These are phyloP conservation scores for Pythium rishiriense DNA, from an alignment of 352 stramenopile genomes.

Conservation along the genomic window DNA sequence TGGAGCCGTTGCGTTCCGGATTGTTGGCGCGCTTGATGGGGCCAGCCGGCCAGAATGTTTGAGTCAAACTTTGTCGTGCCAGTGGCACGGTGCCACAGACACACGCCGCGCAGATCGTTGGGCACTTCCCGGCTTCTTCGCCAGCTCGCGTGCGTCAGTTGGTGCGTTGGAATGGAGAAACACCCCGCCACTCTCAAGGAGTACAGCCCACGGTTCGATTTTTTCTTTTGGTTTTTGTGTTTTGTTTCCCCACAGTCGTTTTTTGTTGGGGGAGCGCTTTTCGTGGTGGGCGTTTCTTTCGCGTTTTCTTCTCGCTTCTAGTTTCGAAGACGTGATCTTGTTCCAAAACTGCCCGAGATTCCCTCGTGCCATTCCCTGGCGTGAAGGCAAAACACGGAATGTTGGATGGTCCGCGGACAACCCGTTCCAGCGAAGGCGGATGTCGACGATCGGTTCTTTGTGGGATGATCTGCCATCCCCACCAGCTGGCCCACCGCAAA, in stretches of 20 bases:
- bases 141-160: slow-evolving; percentile 9
- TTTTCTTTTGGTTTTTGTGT: neutral
- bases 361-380: neutral
- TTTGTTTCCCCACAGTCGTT: neutral
- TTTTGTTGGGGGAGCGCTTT: too few relatives aligned
- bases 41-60: neutral
- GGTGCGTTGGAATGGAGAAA: neutral
- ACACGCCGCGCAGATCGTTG: neutral
- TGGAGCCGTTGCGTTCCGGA: slow-evolving; percentile 16
- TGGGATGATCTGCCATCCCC: neutral
- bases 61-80: too few relatives aligned
- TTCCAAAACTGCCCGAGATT: neutral
- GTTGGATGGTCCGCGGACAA: neutral
- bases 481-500: neutral
- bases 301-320: slow-evolving; percentile 1
- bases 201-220: slow-evolving; percentile 12
- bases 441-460: neutral
- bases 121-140: neutral
- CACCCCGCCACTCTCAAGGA: neutral
- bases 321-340: neutral
- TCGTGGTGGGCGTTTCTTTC: too few relatives aligned
- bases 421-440: neutral
- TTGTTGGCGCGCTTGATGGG: neutral
- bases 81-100: too few relatives aligned
- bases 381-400: neutral